These are phyloP conservation scores for Vitellaria paradoxa DNA, from an alignment of 179 eudicot species.

Conservation along the genomic window DNA sequence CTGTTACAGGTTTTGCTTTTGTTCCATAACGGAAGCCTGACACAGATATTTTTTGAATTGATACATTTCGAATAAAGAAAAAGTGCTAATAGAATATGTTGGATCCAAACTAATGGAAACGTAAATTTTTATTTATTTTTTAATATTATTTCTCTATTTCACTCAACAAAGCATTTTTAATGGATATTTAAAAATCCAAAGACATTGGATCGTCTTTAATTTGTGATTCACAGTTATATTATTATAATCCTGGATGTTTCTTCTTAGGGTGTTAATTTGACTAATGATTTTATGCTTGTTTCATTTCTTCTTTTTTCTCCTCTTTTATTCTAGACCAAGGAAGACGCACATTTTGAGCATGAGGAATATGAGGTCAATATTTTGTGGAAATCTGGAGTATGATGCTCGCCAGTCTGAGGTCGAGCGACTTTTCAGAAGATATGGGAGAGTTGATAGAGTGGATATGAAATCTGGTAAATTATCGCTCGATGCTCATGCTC, in stretches of 20 bases:
- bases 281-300: not conserved
- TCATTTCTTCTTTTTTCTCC: conserved; percentile 6
- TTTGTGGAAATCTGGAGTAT: conserved; percentile 68
- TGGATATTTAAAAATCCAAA: not conserved
- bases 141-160: no score
- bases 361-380: conserved; percentile 51
- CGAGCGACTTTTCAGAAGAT: conserved; percentile 65
- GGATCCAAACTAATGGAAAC: no score
- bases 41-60: no score
- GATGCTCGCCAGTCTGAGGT: conserved; percentile 71
- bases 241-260: not conserved
- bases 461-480: conserved; percentile 71
- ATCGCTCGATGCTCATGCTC: conserved; percentile 1
- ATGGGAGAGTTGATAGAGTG: conserved; percentile 70
- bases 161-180: not conserved
- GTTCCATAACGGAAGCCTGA: no score
- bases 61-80: no score
- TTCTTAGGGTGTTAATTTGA: not conserved
- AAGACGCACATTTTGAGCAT: not conserved
- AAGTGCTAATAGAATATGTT: no score
- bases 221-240: no score
- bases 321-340: not conserved
- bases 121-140: no score
- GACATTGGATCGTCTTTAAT: not conserved
- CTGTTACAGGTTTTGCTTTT: no score